Conservation (phyloP, 164 flowering plant genomes). For the Tinospora cordifolia region DNA sequence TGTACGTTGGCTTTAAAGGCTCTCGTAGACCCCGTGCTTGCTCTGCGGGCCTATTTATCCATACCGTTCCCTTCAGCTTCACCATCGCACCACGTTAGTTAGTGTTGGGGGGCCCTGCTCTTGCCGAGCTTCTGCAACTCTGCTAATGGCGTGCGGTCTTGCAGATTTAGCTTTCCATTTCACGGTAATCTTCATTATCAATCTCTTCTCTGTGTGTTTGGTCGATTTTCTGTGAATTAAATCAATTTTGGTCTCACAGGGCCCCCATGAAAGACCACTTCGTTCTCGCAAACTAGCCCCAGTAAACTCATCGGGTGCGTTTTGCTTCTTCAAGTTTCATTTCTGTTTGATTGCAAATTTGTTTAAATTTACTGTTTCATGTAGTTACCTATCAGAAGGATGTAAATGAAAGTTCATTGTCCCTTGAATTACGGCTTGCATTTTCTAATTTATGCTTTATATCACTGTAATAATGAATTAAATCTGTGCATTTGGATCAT, state of each 20-base stretch:
- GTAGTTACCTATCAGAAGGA: neutral
- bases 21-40: too few relatives aligned
- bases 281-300: constrained; percentile 22
- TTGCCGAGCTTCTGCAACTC: constrained; percentile 21
- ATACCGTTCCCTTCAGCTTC: neutral
- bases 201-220: constrained; percentile 3
- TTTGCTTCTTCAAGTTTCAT: neutral
- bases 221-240: neutral
- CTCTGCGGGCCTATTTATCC: neutral
- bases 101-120: constrained; percentile 7
- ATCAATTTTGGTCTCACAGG: constrained; percentile 29
- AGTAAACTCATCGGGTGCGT: constrained; percentile 34
- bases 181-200: constrained; percentile 21
- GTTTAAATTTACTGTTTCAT: neutral
- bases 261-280: constrained; percentile 32
- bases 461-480: neutral
- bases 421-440: neutral
- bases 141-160: constrained; percentile 56
- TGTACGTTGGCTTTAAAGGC: neutral
- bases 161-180: constrained; percentile 37
- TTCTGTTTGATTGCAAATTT: neutral
- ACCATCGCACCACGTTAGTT: neutral
- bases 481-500: neutral
- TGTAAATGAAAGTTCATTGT: neutral
- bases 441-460: neutral